Conservation (phyloP, 2,329 filamentous ascomycete genomes). For the Escovopsis sp. region DNA sequence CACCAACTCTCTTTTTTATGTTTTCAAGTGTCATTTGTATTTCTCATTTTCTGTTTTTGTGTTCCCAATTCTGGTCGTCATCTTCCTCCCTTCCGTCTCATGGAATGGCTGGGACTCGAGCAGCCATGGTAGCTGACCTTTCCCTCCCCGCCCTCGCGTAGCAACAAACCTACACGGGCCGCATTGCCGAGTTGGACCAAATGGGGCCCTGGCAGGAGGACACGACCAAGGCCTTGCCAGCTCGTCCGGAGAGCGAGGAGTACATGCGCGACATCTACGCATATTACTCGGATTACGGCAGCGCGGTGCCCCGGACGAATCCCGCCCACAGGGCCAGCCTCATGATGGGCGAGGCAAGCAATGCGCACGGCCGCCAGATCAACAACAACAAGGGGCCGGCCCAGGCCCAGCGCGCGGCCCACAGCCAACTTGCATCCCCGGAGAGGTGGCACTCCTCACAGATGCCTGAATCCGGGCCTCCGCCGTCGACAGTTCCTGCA, state of each 20-base stretch:
- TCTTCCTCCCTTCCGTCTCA: too few species aligned
- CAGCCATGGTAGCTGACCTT: slow-evolving; percentile 2
- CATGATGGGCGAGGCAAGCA: slow-evolving; percentile 10
- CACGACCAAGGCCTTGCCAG: slow-evolving; percentile 64
- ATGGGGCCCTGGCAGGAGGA: slow-evolving; percentile 40
- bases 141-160: slow-evolving; percentile 21
- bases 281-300: background rate
- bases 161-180: slow-evolving; percentile 78
- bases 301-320: too few species aligned
- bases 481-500: slow-evolving; percentile 37
- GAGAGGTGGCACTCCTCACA: slow-evolving; percentile 13
- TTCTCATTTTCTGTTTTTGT: too few species aligned
- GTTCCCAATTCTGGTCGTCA: too few species aligned
- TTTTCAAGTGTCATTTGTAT: too few species aligned
- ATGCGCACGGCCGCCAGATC: slow-evolving; percentile 2
- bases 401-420: slow-evolving; percentile 6
- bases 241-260: slow-evolving; percentile 41
- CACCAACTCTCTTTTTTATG: too few species aligned
- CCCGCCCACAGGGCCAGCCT: slow-evolving; percentile 21
- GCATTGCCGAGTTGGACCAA: slow-evolving; percentile 73
- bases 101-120: too few species aligned
- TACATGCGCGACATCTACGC: slow-evolving; percentile 5
- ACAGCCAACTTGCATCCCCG: slow-evolving; percentile 8
- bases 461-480: slow-evolving; percentile 16
- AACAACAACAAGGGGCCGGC: background rate